phyloP scores from a whole-genome alignment of 257 asterid species.

The Petunia secreta region DNA sequence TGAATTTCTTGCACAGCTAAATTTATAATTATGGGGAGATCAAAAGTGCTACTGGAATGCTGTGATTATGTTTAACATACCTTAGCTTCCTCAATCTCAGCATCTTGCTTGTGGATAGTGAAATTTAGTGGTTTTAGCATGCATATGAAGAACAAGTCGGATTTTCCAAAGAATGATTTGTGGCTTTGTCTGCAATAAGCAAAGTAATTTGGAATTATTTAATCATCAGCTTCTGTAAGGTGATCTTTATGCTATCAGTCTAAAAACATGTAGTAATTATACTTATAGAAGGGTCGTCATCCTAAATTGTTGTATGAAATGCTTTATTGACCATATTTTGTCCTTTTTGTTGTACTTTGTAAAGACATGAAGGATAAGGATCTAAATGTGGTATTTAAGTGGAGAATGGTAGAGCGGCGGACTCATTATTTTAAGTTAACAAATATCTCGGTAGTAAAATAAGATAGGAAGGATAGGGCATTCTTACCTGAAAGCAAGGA shows the following conservation, averaged over 20 bases:
- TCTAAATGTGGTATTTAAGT: no score
- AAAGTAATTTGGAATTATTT: not conserved
- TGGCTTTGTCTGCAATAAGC: conserved; percentile 74
- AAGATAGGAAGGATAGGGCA: not conserved
- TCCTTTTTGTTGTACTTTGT: no score
- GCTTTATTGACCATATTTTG: not conserved
- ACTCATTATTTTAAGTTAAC: no score
- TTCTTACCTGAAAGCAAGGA: conserved; percentile 78
- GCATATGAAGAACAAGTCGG: conserved; percentile 90
- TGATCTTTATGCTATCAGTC: no score
- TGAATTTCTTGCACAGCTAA: not conserved
- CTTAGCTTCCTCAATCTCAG: conserved; percentile 95
- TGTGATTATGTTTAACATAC: conserved; percentile 33
- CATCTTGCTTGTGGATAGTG: conserved; percentile 72
- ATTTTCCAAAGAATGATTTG: conserved; percentile 77
- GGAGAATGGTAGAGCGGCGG: no score
- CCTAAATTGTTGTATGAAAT: not conserved
- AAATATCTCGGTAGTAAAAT: no score
- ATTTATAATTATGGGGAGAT: no score
- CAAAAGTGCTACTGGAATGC: not conserved
- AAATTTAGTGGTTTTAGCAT: conserved; percentile 74
- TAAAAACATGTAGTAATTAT: no score
- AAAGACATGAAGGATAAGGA: no score
- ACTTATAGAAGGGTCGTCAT: not conserved
- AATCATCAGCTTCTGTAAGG: not conserved